These are phyloP conservation scores for Naganishia albida DNA, from an alignment of 1,284 basidiomycete genomes.

Conservation along the genomic window DNA sequence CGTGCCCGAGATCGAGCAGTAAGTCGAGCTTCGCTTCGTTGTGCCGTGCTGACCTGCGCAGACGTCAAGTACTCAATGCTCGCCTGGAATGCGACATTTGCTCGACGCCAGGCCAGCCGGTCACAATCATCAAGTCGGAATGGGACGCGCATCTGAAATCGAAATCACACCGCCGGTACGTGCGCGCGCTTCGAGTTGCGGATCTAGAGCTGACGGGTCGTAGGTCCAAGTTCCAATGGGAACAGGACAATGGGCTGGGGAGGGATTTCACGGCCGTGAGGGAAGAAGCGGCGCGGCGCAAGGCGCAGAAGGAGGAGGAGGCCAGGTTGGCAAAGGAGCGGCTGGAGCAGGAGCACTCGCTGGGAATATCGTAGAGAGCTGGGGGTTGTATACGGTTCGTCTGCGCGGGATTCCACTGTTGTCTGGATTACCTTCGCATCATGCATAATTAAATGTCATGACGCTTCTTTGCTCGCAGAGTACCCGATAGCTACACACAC, in stretches of 20 bases:
- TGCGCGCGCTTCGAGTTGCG: neutral
- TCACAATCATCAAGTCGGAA: conserved; percentile 70
- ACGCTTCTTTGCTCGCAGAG: too few relatives aligned
- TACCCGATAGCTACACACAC: too few relatives aligned
- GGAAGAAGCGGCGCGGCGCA: conserved; percentile 29
- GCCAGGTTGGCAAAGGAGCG: neutral
- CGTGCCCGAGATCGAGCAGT: conserved; percentile 36
- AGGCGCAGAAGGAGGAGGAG: conserved; percentile 26
- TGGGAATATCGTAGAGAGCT: too few relatives aligned
- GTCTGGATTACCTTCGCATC: too few relatives aligned
- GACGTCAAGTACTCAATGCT: conserved; percentile 64
- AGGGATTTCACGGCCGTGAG: conserved; percentile 21
- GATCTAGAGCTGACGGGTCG: neutral
- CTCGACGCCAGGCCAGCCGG: conserved; percentile 66
- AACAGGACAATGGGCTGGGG: conserved; percentile 1
- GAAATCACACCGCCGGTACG: conserved; percentile 60
- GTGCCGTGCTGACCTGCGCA: conserved; percentile 18
- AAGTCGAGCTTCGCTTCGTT: conserved; percentile 23
- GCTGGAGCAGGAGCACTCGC: conserved; percentile 2
- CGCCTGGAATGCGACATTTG: conserved; percentile 71
- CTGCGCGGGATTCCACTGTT: too few relatives aligned
- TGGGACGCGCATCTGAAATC: conserved; percentile 68
- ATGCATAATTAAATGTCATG: too few relatives aligned
- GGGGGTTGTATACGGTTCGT: too few relatives aligned
- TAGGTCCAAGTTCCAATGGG: neutral